These are phyloP conservation scores for Beauveria sp. DNA, from an alignment of 2,329 filamentous ascomycete genomes.

Conservation along the genomic window DNA sequence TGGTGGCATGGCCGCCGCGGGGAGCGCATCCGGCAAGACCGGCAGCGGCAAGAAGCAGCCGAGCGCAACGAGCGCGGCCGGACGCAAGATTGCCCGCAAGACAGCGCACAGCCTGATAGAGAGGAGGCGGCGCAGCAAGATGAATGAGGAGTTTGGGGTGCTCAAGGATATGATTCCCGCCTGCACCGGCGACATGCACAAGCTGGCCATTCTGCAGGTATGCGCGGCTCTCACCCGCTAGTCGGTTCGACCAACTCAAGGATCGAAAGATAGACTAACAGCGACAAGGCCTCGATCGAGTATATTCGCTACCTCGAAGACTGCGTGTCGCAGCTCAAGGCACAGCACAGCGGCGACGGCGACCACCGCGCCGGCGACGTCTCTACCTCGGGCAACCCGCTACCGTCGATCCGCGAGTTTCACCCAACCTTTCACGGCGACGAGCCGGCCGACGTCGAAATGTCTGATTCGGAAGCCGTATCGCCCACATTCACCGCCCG, in stretches of 20 bases:
- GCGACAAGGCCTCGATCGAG: constrained; percentile 82
- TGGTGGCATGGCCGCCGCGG: constrained; percentile 1
- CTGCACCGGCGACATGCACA: constrained; percentile 97
- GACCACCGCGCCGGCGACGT: constrained; percentile 19
- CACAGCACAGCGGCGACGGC: constrained; percentile 35
- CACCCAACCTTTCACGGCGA: constrained; percentile 34
- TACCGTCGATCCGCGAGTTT: constrained; percentile 32
- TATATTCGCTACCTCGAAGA: constrained; percentile 92
- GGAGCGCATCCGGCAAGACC: constrained; percentile 16
- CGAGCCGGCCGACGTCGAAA: constrained; percentile 48
- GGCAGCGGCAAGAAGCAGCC: constrained; percentile 67
- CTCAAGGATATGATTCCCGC: constrained; percentile 94
- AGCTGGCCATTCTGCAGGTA: constrained; percentile 89
- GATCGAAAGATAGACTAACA: background rate
- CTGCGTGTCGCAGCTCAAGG: constrained; percentile 75
- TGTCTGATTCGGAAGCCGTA: constrained; percentile 44
- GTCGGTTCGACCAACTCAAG: no score
- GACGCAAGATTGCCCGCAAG: constrained; percentile 91
- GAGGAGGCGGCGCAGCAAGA: constrained; percentile 81
- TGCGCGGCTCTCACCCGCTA: constrained; percentile 18
- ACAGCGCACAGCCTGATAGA: constrained; percentile 96
- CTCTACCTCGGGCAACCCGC: constrained; percentile 21
- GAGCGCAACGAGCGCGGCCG: constrained; percentile 69
- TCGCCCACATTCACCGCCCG: constrained; percentile 39
- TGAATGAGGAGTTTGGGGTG: constrained; percentile 96